Evolutionary conservation across 176 grass and related monocot genomes (phyloP), one percentile per base, ranked within the genome.

Genomic region (Microstegium vimineum): DNA sequence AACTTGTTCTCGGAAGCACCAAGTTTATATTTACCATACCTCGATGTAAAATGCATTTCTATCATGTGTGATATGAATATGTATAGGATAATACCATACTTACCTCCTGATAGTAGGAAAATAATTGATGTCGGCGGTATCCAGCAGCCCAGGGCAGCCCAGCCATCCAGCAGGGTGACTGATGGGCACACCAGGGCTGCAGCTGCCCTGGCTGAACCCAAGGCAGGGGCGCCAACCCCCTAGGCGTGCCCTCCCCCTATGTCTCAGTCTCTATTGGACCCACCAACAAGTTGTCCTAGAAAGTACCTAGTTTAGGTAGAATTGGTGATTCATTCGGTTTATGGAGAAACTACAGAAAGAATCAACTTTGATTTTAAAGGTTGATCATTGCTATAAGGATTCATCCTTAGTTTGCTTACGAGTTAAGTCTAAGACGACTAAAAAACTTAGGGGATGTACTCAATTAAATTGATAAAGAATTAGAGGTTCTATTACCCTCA

Each of bases 1-100:
- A 78, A 45, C n/a, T 25, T 78, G 10, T 81, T 69, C 63, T 62
- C 10, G 11, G 57, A 75, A 85, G 20, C 34, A 71, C 20, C 26
- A 40, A 41, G 11, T 69, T 3, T 27, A 69, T 52, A 54, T 72
- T 18, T 62, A 71, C 49, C 22, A 77, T 67, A 52, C 41, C 10
- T 75, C 57, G 16, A 47, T 28, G 61, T 82, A 52, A 42, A 34
- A 79, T 11, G 33, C 66, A 49, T 49, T 77, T 77, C 22, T 47
- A 25, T 81, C 54, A 40, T 49, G 28, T 65, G 1, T 57, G 26
- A 66, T 75, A 25, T 25, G 10, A 10, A 64, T 52, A 56, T 65
- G 56, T 73, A 52, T 65, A 35, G 51, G 65, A 69, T 86, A 51
- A 15, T 41, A 68, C 67, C 31, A 61, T 60, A 33, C 10, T 17